These are phyloP conservation scores for Camelina sativa DNA, from an alignment of 345 rosid species.

Conservation along the genomic window DNA sequence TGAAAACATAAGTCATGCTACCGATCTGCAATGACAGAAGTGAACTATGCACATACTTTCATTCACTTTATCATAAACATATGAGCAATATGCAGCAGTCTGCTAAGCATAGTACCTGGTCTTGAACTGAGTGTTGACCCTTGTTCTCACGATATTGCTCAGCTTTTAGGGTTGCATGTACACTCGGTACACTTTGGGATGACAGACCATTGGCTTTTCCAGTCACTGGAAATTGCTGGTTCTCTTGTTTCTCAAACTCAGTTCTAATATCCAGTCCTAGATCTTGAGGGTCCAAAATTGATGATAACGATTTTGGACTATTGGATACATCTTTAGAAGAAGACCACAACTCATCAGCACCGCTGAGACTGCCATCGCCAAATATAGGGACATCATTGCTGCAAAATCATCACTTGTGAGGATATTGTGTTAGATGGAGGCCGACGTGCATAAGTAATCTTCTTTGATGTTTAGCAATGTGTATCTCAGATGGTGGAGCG, in stretches of 20 bases:
- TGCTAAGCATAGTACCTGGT: constrained; percentile 61
- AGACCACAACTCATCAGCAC: constrained; percentile 79
- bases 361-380: constrained; percentile 69
- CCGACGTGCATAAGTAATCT: constrained; percentile 20
- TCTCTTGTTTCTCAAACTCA: constrained; percentile 60
- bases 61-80: constrained; percentile 23
- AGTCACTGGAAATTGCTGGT: constrained; percentile 48
- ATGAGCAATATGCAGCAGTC: constrained; percentile 20
- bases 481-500: neutral
- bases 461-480: neutral
- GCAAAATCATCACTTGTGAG: constrained; percentile 96
- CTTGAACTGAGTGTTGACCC: constrained; percentile 42
- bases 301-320: constrained; percentile 59
- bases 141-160: constrained; percentile 47
- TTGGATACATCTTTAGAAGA: constrained; percentile 63
- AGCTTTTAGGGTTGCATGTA: constrained; percentile 37
- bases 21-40: constrained; percentile 11
- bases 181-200: constrained; percentile 50
- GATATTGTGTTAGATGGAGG: constrained; percentile 70
- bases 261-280: constrained; percentile 54
- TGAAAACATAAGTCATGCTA: constrained; percentile 22
- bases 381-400: constrained; percentile 88
- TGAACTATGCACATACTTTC: constrained; percentile 15
- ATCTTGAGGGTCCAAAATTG: constrained; percentile 53
- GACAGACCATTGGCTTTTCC: constrained; percentile 51